Evolutionary conservation across 176 grass and related monocot genomes (phyloP), one percentile per base, ranked within the genome.

Genomic region (Oryza brachyantha): DNA sequence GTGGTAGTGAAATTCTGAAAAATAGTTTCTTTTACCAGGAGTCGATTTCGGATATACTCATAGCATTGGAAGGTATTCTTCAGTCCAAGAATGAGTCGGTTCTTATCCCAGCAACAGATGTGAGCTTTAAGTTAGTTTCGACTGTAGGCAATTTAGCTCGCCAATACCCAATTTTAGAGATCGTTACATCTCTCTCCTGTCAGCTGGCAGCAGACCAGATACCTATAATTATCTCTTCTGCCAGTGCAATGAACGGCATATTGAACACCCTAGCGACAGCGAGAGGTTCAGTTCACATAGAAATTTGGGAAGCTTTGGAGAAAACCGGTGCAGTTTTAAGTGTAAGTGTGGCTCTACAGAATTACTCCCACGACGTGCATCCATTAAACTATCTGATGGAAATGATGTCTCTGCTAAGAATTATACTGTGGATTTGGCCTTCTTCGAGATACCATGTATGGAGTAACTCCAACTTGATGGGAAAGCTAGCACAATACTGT

Each of bases 391-490:
- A 86, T 92, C 78, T 92, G 10, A 82, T 13, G 0, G 92, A 84
- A 69, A 82, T 90, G 90, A 42, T 83, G 39, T 61, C 79, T 55
- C 73, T 98, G 64, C 76, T 98, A 59, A 88, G 78, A 61, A 84
- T 40, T 52, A 86, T 98, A 65, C 48, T 92, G 27, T 84, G 83
- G 85, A 88, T 79, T 45, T 98, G 95, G 95, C 92, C 95, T 79
- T 76, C 79, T 14, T 90, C 86, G 8, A 94, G 95, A 83, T 94
- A 88, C 77, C 73, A 68, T 68, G 83, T 94, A 69, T 94, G 89
- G 87, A 92, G 80, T 61, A 90, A 98, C 54, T 36, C 26, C 67
- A 83, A 71, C 31, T 48, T 94, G 74, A 92, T 98, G 90, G 62
- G 2, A 1, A 89, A 84, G 73, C 65, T 98, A 55, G 42, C 58